These are phyloP conservation scores for Mycena epipterygia DNA, from an alignment of 768 basidiomycete genomes.

Conservation along the genomic window DNA sequence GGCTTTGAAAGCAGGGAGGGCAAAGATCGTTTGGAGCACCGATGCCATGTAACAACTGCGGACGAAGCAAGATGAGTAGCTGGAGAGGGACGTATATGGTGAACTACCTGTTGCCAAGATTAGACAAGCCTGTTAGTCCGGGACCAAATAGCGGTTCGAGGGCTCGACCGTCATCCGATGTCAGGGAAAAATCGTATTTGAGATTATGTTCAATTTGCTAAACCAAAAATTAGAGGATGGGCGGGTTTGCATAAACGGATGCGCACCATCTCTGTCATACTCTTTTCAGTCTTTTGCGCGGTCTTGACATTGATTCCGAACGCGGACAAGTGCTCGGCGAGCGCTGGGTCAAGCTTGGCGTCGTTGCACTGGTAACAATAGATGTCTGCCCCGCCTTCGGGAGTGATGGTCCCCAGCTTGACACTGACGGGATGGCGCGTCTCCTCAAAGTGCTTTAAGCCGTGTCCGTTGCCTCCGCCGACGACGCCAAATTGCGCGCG, in stretches of 20 bases:
- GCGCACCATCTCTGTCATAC: constrained; percentile 92
- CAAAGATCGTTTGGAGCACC: constrained; percentile 87
- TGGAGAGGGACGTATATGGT: background rate
- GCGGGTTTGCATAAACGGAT: background rate
- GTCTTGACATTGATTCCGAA: constrained; percentile 91
- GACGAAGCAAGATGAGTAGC: background rate
- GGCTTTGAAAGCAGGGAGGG: constrained; percentile 80
- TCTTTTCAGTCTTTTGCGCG: constrained; percentile 94
- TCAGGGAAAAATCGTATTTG: constrained; percentile 93
- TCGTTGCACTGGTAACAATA: constrained; percentile 93
- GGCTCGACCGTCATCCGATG: constrained; percentile 87
- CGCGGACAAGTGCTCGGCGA: constrained; percentile 73
- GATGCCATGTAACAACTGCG: constrained; percentile 97
- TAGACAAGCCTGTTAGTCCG: constrained; percentile 89
- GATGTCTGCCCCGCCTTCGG: constrained; percentile 93
- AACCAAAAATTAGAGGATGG: background rate
- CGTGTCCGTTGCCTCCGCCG: constrained; percentile 89
- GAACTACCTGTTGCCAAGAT: constrained; percentile 87
- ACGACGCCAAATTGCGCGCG: constrained; percentile 85
- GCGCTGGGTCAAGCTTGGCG: constrained; percentile 61
- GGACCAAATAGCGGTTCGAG: constrained; percentile 91
- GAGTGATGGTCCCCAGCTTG: constrained; percentile 96
- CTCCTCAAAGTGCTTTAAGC: constrained; percentile 79
- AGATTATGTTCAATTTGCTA: constrained; percentile 98
- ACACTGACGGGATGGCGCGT: constrained; percentile 87